A percentile compares a stretch with the other conserved stretches of the same genome.
phyloP scores from a whole-genome alignment of 495 filamentous ascomycete species.

The Beverwykella pulmonaria region DNA sequence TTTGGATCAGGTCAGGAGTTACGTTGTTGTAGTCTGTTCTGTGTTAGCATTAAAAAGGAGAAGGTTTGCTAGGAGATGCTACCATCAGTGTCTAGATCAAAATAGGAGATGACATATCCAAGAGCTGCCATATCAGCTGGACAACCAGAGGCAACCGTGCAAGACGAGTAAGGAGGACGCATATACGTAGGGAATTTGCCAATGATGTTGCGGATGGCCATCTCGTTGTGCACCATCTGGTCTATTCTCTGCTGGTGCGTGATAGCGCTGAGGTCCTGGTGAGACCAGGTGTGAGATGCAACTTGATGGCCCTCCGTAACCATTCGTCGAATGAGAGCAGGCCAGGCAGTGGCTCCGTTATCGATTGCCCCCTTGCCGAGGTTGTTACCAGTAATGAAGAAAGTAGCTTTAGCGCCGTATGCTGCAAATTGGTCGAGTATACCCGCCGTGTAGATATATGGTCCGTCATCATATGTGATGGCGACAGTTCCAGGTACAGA shows the following conservation, averaged over 20 bases:
- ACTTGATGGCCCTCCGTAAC: slow-evolving; percentile 73
- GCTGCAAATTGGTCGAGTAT: slow-evolving; percentile 68
- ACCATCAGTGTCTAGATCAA: slow-evolving; percentile 72
- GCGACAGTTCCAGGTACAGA: slow-evolving; percentile 64
- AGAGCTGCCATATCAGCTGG: slow-evolving; percentile 60
- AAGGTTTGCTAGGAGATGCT: background rate
- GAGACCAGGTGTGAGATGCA: slow-evolving; percentile 83
- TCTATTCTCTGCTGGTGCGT: slow-evolving; percentile 58
- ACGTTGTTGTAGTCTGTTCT: slow-evolving; percentile 66
- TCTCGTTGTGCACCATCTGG: slow-evolving; percentile 77
- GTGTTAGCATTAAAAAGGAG: background rate
- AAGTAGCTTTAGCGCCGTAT: slow-evolving; percentile 70
- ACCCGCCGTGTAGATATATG: slow-evolving; percentile 67
- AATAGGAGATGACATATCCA: slow-evolving; percentile 75
- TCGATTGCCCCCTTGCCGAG: slow-evolving; percentile 72
- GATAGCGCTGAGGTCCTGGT: slow-evolving; percentile 67
- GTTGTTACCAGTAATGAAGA: slow-evolving; percentile 78
- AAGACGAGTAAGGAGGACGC: slow-evolving; percentile 79
- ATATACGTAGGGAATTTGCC: slow-evolving; percentile 85
- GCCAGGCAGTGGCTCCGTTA: slow-evolving; percentile 59
- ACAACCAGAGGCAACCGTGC: slow-evolving; percentile 59
- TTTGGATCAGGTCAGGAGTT: slow-evolving; percentile 61
- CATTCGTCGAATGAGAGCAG: slow-evolving; percentile 69
- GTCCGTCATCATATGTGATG: slow-evolving; percentile 79
- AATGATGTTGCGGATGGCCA: slow-evolving; percentile 73